Base-by-base conservation (phyloP, 257 asterid species). In the Pogostemon cablin region DNA sequence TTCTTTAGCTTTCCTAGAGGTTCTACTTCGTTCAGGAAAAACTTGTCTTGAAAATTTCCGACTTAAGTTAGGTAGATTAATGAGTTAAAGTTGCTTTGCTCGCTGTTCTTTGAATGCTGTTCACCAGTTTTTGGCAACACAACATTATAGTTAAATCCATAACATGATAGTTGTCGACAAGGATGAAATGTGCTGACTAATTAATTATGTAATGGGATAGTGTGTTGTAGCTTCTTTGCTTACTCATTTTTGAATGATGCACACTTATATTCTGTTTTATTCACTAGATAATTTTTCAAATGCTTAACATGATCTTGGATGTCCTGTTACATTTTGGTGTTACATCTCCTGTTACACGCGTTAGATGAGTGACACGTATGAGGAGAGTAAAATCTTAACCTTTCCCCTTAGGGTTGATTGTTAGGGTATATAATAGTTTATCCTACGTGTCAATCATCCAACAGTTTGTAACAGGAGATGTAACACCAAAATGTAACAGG, bases 121-220 rank as follows among this genome's bases (percentile, higher is more conserved):
- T 17, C 32, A 41, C 32, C n/a, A 44, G 17, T 50, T 49, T 7
- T 20, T 37, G 62, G 10, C 20, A 71, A 20, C 32, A 34, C 11
- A 9, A 43, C 35, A 43, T 56, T 64, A 11, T 7, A 54, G 72
- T 25, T 72, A 5, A 6, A 41, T 64, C 41, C 34, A 48, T 65
- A 34, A 42, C 48, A 43, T 72, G 65, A 12, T 52, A 52, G 15
- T 39, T 1, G 52, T 39, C 4, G 37, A 60, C 38, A 20, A 46
- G 62, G 62, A 44, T 57, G 69, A 7, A 35, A 37, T 39, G 6
- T 53, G 59, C n/a, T 6, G 34, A 65, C 44, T 3, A 34, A 34
- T 25, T 58, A 47, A 47, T 12, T 6, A 60, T 7, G 6, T 38
- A 57, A 57, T 34, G 35, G 43, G 38, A 57, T 42, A 11, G 32